A percentile compares a stretch with the other conserved stretches of the same genome.
phyloP scores from a whole-genome alignment of 2,329 filamentous ascomycete species.

The Fusarium illudens region DNA sequence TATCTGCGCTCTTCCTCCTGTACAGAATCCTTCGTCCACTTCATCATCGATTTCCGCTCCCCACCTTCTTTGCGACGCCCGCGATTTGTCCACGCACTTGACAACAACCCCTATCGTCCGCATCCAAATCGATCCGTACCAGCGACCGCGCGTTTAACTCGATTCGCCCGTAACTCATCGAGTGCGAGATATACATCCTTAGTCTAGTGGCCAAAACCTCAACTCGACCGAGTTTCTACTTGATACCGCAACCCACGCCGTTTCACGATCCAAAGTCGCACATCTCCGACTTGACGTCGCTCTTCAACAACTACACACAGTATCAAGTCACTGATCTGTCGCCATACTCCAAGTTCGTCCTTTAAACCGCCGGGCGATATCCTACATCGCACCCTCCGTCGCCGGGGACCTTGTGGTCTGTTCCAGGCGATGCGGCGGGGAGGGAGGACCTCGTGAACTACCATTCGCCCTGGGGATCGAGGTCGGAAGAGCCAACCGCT shows the following conservation, averaged over 20 bases:
- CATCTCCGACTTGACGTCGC: neutral
- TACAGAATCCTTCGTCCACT: neutral
- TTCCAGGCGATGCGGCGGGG: conserved; percentile 57
- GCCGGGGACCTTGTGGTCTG: conserved; percentile 35
- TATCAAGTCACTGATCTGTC: neutral
- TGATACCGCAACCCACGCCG: conserved; percentile 3
- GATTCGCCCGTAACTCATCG: neutral
- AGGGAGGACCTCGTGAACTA: conserved; percentile 52
- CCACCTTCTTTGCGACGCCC: conserved; percentile 28
- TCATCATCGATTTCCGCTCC: conserved; percentile 4
- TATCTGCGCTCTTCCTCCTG: neutral
- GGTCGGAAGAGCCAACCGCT: conserved; percentile 40
- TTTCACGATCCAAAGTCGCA: conserved; percentile 3
- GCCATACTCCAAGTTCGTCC: neutral
- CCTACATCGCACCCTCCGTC: conserved; percentile 29
- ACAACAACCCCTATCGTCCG: conserved; percentile 19
- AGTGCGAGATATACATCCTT: neutral
- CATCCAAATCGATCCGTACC: neutral
- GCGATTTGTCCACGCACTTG: conserved; percentile 16
- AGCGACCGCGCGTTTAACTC: neutral
- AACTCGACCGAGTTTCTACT: neutral
- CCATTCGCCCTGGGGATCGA: conserved; percentile 45
- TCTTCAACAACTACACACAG: neutral
- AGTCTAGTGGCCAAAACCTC: neutral
- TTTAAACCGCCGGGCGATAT: conserved; percentile 21